These are phyloP conservation scores for Coffea humblotiana DNA, from an alignment of 305 asterid species.

Conservation along the genomic window DNA sequence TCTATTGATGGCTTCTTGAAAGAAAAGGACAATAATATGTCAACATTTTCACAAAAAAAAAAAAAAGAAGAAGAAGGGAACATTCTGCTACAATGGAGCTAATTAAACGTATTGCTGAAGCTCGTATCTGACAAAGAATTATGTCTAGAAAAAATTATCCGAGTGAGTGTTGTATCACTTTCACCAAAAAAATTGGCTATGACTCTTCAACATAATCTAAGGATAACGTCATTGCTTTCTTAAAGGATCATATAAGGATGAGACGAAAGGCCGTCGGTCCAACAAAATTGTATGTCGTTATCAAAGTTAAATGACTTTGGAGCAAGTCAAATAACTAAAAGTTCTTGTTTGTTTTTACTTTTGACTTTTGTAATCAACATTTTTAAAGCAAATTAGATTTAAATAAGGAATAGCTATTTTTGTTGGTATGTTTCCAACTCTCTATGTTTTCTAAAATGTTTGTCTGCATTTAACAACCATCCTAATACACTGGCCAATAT, in stretches of 20 bases:
- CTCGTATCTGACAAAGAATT: background rate
- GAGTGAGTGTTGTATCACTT: background rate
- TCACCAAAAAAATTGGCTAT: background rate
- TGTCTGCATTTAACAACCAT: no score
- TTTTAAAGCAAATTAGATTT: no score
- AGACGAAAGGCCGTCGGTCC: background rate
- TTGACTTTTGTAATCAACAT: no score
- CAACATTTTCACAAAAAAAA: background rate
- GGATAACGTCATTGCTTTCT: background rate
- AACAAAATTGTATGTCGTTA: background rate
- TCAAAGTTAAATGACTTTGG: no score
- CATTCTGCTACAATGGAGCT: background rate
- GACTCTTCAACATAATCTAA: no score
- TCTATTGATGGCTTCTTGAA: no score
- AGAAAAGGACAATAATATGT: background rate
- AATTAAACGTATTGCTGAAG: background rate
- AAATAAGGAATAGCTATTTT: no score
- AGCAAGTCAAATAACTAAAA: no score
- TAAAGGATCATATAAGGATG: background rate
- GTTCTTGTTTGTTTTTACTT: no score
- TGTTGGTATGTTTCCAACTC: no score
- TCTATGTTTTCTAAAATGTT: no score
- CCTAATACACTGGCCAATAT: no score
- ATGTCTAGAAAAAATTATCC: background rate
- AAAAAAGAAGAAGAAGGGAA: background rate